phyloP scores from a whole-genome alignment of 129 eudicot species.

The Silybum marianum region DNA sequence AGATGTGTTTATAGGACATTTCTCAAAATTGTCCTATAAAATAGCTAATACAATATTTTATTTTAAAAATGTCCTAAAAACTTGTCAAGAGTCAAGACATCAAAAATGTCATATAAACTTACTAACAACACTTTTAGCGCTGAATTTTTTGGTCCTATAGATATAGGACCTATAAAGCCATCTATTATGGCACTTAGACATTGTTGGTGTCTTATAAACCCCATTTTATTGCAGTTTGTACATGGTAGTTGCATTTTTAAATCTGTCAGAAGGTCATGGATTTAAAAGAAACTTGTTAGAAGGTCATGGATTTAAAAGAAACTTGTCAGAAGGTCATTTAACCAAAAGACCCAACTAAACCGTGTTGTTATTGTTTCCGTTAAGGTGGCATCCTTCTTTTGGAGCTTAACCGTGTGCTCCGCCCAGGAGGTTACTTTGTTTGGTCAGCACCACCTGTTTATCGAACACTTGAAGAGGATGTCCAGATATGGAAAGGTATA shows the following conservation, averaged over 20 bases:
- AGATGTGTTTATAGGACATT: not conserved
- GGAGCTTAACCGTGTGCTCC: slow-evolving; percentile 74
- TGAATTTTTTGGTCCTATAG: not conserved
- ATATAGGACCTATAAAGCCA: not conserved
- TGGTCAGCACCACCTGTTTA: slow-evolving; percentile 94
- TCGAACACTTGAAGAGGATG: slow-evolving; percentile 74
- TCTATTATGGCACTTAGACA: not conserved
- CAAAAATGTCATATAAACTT: not conserved
- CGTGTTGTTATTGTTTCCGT: not conserved
- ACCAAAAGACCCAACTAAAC: not conserved
- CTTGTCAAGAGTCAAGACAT: not conserved
- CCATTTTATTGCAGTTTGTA: not conserved
- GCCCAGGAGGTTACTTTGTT: slow-evolving; percentile 83
- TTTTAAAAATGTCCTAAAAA: too few relatives aligned
- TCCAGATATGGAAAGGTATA: slow-evolving; percentile 77
- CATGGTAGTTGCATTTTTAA: not conserved
- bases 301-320: not conserved
- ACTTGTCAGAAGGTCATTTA: not conserved
- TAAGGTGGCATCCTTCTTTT: slow-evolving; percentile 73
- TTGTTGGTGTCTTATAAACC: not conserved
- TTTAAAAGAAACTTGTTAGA: too few relatives aligned
- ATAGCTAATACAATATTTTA: too few relatives aligned
- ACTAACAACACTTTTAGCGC: not conserved
- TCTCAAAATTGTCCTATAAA: too few relatives aligned
- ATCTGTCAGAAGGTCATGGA: not conserved